Conservation (phyloP, 306 rosid species). For the Lagenaria siceraria region DNA sequence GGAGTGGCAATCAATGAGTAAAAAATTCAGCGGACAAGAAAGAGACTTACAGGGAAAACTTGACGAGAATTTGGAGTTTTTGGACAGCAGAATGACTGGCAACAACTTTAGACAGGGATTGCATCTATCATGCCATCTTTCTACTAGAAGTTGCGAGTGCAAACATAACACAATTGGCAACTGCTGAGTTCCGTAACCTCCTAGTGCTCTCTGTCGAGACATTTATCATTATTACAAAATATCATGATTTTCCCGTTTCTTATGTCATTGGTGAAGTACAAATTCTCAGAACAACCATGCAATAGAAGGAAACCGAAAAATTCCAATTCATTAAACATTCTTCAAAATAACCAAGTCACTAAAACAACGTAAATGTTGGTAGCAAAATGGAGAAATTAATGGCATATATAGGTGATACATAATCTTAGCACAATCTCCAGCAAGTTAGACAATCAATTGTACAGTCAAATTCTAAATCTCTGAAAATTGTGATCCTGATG, state of each 20-base stretch:
- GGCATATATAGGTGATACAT: background rate
- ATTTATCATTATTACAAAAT: background rate
- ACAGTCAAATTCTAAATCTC: constrained; percentile 9
- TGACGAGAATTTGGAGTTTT: background rate
- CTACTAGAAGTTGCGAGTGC: background rate
- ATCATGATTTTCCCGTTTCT: background rate
- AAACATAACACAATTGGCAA: background rate
- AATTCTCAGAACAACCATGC: background rate
- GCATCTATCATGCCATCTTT: background rate
- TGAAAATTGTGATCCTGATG: constrained; percentile 1
- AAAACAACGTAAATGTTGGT: background rate
- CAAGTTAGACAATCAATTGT: constrained; percentile 11
- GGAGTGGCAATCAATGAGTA: background rate
- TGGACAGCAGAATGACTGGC: background rate
- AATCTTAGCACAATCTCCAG: constrained; percentile 7
- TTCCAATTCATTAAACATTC: constrained; percentile 4
- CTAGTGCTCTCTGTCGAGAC: background rate
- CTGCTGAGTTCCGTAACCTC: background rate
- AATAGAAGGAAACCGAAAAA: background rate
- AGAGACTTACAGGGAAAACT: constrained; percentile 1
- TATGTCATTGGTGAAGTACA: background rate
- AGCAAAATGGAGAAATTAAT: constrained; percentile 4
- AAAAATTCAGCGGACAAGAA: background rate
- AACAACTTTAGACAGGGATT: background rate
- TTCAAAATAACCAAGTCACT: background rate